Base-by-base conservation (phyloP, 176 grass and related monocot genomes). In the Canna indica region DNA sequence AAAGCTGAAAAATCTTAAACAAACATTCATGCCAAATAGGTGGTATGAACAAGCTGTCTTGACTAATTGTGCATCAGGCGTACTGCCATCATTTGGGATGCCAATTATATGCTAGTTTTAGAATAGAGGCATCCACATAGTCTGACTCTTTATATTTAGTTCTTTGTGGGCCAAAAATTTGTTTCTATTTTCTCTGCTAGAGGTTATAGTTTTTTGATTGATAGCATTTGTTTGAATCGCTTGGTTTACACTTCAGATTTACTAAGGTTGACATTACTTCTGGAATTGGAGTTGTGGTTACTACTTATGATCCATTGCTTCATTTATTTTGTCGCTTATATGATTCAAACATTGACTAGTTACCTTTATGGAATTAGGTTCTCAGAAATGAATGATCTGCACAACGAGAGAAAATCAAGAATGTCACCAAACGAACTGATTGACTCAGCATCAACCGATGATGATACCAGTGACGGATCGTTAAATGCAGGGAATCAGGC, bases 381-480 rank as follows among this genome's bases (percentile, higher is more conserved):
- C 47, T 36, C 47, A 31, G 30, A 57, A 54, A 72, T 72, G 70
- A 72, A 36, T 58, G 28, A 48, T 56, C 16, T 57, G 70, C 22
- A 17, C n/a, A 18, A 57, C 35, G 70, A 72, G 48, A 72, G 18
- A 18, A 72, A 11, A 14, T n/a, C n/a, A n/a, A 50, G 48, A 38
- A 72, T 72, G 70, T 27, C 25, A 15, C 70, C 47, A 39, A 72
- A 72, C 16, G 47, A 57, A 15, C 29, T 38, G 70, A 56, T 72
- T 72, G 70, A 36, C 20, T 57, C 48, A 13, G 13, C 29, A 27
- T 72, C 47, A 16, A 11, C 15, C 25, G 48, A 72, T 16, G 70
- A 57, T 39, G 48, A 34, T 38, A 56, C 16, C 33, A 58, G 70
- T 6, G 70, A 30, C 0, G 47, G 70, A 58, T 72, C 70, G 15